Conservation (phyloP, 139 green algal species). For the Dunaliella primolecta region DNA sequence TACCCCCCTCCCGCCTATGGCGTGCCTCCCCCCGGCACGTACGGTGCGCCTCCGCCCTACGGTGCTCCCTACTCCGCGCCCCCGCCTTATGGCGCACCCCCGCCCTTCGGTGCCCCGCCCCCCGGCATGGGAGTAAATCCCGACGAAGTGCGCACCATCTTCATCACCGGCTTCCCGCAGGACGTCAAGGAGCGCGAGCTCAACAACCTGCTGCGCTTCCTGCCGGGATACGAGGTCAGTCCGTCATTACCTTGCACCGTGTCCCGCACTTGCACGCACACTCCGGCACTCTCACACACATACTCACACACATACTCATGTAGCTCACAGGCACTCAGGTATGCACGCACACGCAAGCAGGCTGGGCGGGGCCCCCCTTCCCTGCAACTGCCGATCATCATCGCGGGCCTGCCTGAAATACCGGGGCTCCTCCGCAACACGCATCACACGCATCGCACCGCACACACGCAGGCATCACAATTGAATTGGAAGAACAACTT, state of each 20-base stretch:
- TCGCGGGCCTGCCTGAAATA: too few species aligned
- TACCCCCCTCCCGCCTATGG: neutral
- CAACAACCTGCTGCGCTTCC: slow-evolving; percentile 91
- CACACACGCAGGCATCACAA: slow-evolving; percentile 58
- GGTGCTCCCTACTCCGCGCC: slow-evolving; percentile 9
- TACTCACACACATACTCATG: too few species aligned
- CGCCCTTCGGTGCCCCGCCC: slow-evolving; percentile 1
- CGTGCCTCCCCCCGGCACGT: slow-evolving; percentile 2
- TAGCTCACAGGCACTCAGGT: too few species aligned
- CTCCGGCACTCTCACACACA: neutral
- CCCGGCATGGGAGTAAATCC: neutral
- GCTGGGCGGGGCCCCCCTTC: too few species aligned
- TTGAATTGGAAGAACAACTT: slow-evolving; percentile 72
- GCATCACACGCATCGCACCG: neutral
- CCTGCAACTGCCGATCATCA: too few species aligned
- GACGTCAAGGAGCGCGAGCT: slow-evolving; percentile 92
- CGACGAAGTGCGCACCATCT: slow-evolving; percentile 84
- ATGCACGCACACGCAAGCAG: too few species aligned
- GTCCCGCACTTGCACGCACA: neutral
- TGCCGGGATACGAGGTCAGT: slow-evolving; percentile 84
- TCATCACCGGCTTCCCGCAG: slow-evolving; percentile 83
- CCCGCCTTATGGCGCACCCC: slow-evolving; percentile 12
- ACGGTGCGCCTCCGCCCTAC: slow-evolving; percentile 18
- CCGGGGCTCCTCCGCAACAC: too few species aligned
- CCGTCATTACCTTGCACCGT: neutral